A percentile compares a stretch with the other conserved stretches of the same genome.
phyloP scores from a whole-genome alignment of 2,329 filamentous ascomycete genomes.

The Pseudogymnoascus sp. region DNA sequence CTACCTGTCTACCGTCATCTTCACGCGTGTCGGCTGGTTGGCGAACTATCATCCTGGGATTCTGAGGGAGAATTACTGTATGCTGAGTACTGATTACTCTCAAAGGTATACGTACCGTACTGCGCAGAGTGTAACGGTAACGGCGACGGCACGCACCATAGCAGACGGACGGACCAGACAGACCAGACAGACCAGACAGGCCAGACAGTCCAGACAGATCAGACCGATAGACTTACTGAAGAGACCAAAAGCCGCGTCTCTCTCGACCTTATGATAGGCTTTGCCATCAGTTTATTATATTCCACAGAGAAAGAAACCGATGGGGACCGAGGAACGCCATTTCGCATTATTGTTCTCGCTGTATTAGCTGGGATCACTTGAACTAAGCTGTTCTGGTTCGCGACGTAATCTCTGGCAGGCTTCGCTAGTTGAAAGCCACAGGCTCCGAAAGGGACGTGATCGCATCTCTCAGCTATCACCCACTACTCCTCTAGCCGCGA shows the following conservation, averaged over 20 bases:
- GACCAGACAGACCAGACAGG: neutral
- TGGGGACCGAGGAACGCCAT: neutral
- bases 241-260: neutral
- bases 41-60: slow-evolving; percentile 3
- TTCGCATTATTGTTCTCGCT: slow-evolving; percentile 5
- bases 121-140: neutral
- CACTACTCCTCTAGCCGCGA: slow-evolving; percentile 7
- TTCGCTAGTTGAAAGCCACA: slow-evolving; percentile 8
- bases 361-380: slow-evolving; percentile 7
- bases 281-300: slow-evolving; percentile 8
- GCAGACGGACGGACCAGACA: neutral
- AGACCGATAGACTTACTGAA: neutral
- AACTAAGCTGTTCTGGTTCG: slow-evolving; percentile 8
- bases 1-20: neutral
- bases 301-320: neutral
- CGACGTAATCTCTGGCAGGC: slow-evolving; percentile 5
- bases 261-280: slow-evolving; percentile 6
- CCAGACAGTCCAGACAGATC: neutral
- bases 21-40: neutral
- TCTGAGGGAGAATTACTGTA: neutral
- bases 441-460: slow-evolving; percentile 9
- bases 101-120: slow-evolving; percentile 4
- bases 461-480: slow-evolving; percentile 7
- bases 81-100: slow-evolving; percentile 4
- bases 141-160: slow-evolving; percentile 2